Percentiles rank a stretch among this genome's conserved stretches.
phyloP scores from a whole-genome alignment of 148 eudicot species.

The Chenopodium album region DNA sequence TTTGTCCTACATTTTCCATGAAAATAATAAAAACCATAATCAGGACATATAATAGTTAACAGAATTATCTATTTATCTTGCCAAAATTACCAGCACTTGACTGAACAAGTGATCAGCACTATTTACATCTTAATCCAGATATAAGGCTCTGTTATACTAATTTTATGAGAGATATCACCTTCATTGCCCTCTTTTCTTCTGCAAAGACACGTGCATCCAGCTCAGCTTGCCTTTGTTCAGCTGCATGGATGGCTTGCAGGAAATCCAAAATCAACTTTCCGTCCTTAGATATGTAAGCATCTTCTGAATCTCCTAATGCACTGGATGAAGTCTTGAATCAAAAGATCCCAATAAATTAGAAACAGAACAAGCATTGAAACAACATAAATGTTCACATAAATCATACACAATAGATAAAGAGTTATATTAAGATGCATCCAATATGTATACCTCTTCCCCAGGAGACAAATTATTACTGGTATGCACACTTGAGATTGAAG shows the following conservation, averaged over 20 bases:
- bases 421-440: neutral
- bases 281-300: constrained; percentile 53
- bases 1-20: constrained; percentile 51
- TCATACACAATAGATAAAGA: neutral
- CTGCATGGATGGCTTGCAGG: constrained; percentile 86
- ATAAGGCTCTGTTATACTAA: neutral
- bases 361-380: constrained; percentile 2
- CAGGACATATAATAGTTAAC: neutral
- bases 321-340: constrained; percentile 45
- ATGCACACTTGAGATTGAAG: constrained; percentile 35
- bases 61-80: neutral
- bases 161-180: constrained; percentile 41
- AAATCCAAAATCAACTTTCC: constrained; percentile 86
- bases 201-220: constrained; percentile 65
- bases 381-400: constrained; percentile 10
- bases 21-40: neutral
- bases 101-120: neutral
- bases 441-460: constrained; percentile 26
- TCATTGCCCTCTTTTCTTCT: constrained; percentile 77
- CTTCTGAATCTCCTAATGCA: constrained; percentile 40
- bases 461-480: constrained; percentile 27
- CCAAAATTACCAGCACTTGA: neutral
- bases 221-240: constrained; percentile 93
- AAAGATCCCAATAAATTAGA: constrained; percentile 19
- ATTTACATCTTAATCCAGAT: neutral